phyloP scores from a whole-genome alignment of 768 basidiomycete species.

The Lactarius deliciosus region DNA sequence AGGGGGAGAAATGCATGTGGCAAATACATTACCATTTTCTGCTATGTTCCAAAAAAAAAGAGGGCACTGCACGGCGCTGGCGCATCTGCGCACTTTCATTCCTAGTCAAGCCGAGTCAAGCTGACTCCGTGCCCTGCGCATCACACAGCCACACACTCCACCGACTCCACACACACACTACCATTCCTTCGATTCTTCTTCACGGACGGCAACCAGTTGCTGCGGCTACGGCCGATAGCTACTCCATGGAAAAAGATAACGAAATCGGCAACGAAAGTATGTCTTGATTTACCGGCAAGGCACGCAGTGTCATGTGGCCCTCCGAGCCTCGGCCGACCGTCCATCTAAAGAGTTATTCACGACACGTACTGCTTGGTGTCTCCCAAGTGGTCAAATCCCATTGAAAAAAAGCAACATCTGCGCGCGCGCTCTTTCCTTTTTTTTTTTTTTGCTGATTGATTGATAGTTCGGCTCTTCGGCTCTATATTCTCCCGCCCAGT shows the following conservation, averaged over 20 bases:
- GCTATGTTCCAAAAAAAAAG: background rate
- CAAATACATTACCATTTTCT: background rate
- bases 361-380: background rate
- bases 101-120: background rate
- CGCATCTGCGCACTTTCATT: background rate
- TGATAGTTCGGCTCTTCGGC: background rate
- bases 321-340: background rate
- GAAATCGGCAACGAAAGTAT: background rate
- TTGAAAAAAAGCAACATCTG: background rate
- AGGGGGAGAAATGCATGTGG: background rate
- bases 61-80: background rate
- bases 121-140: background rate
- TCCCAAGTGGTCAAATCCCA: background rate
- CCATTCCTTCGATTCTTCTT: no score
- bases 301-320: background rate
- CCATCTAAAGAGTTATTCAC: background rate
- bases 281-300: background rate
- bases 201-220: background rate
- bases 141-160: background rate
- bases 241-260: background rate
- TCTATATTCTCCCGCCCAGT: background rate
- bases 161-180: no score
- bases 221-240: background rate
- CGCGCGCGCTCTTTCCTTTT: background rate
- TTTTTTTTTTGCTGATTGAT: background rate